Evolutionary conservation across 768 basidiomycete species (phyloP).

Genomic region (Hebeloma cylindrosporum): DNA sequence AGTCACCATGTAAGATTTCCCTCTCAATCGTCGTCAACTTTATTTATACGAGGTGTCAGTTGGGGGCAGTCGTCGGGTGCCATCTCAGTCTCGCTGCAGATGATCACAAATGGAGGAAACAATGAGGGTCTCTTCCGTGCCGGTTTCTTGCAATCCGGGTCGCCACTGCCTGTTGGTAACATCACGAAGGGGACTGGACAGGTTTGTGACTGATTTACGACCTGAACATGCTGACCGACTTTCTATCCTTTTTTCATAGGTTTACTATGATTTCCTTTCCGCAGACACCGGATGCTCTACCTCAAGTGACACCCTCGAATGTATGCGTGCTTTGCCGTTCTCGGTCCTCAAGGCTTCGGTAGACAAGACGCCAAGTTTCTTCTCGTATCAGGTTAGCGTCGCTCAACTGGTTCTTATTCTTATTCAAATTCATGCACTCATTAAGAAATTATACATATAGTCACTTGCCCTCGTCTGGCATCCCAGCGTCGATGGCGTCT

Average conservation of each 20-base stretch:
- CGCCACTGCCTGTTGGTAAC: constrained; percentile 45
- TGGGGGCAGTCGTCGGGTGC: constrained; percentile 63
- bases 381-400: constrained; percentile 44
- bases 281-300: constrained; percentile 39
- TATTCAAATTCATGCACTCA: neutral
- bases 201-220: constrained; percentile 1
- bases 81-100: constrained; percentile 49
- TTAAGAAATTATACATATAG: constrained; percentile 22
- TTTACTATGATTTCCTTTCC: constrained; percentile 46
- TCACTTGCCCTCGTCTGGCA: constrained; percentile 44
- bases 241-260: constrained; percentile 4
- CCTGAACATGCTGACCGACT: neutral
- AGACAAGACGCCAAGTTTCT: constrained; percentile 41
- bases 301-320: constrained; percentile 42
- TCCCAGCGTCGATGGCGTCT: constrained; percentile 51
- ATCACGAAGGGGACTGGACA: constrained; percentile 41
- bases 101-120: constrained; percentile 46
- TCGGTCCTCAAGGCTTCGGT: constrained; percentile 41
- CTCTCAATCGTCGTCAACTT: neutral
- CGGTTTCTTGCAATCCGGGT: constrained; percentile 52
- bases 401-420: neutral
- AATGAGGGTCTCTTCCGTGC: constrained; percentile 49
- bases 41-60: constrained; percentile 22
- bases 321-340: constrained; percentile 42
- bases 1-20: constrained; percentile 46